Conservation (phyloP, 495 filamentous ascomycete genomes). For the Daldinia grandis region DNA sequence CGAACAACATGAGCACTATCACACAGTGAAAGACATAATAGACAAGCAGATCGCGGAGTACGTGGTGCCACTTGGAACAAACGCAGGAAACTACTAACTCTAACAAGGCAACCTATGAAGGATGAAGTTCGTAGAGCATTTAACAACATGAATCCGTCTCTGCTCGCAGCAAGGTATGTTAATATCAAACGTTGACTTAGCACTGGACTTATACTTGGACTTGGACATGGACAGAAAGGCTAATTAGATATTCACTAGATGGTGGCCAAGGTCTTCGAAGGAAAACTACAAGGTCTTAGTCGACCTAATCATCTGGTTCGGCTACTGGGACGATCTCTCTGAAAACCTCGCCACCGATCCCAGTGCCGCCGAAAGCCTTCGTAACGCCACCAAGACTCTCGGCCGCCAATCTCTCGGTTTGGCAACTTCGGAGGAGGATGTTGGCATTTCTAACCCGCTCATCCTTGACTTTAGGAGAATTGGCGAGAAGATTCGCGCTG, state of each 20-base stretch:
- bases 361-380: constrained; percentile 26
- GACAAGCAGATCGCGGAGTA: constrained; percentile 37
- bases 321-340: constrained; percentile 40
- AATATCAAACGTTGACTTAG: not conserved
- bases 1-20: constrained; percentile 32
- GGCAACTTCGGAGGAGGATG: not conserved
- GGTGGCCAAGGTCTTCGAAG: constrained; percentile 36
- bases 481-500: constrained; percentile 10
- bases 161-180: constrained; percentile 38
- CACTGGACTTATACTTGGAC: not conserved
- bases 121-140: constrained; percentile 31
- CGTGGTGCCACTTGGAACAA: not conserved
- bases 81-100: constrained; percentile 2
- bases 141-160: constrained; percentile 27
- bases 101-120: constrained; percentile 14
- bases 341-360: constrained; percentile 30
- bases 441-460: constrained; percentile 21
- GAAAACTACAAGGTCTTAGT: constrained; percentile 27
- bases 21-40: constrained; percentile 24
- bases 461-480: constrained; percentile 29
- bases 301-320: constrained; percentile 41
- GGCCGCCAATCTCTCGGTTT: constrained; percentile 29
- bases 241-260: constrained; percentile 25
- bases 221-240: not conserved
- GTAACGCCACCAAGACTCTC: constrained; percentile 33